Conservation (phyloP, 1,284 basidiomycete genomes). For the Boletus mariae region DNA sequence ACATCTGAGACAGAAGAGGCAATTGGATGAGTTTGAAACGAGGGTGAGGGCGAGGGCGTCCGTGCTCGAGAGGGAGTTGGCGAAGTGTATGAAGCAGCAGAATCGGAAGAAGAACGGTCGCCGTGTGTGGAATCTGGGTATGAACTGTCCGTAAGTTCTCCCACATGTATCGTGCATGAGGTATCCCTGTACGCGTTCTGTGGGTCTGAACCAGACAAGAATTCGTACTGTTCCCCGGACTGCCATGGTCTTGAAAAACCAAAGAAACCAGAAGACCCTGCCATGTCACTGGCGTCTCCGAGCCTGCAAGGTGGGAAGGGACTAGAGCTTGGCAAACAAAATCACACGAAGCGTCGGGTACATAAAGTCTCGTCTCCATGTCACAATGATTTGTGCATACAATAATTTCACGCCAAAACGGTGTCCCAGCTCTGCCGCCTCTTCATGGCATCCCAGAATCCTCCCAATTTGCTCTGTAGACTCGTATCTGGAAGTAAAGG, state of each 20-base stretch:
- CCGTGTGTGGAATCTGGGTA: slow-evolving; percentile 24
- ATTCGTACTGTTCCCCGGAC: slow-evolving; percentile 26
- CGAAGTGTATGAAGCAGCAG: slow-evolving; percentile 40
- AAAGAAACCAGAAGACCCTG: slow-evolving; percentile 8
- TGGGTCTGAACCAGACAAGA: slow-evolving; percentile 14
- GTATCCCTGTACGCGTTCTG: slow-evolving; percentile 12
- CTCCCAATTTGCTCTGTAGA: slow-evolving; percentile 46
- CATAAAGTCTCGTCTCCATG: too few species aligned
- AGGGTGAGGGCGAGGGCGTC: slow-evolving; percentile 44
- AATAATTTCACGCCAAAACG: slow-evolving; percentile 42
- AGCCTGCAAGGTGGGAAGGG: slow-evolving; percentile 10
- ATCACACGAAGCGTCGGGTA: background rate
- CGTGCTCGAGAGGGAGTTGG: slow-evolving; percentile 46
- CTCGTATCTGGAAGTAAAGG: slow-evolving; percentile 8
- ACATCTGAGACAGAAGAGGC: slow-evolving; percentile 60
- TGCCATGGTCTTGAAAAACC: slow-evolving; percentile 13
- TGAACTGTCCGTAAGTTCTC: slow-evolving; percentile 16
- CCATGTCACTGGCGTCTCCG: slow-evolving; percentile 16
- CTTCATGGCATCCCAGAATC: slow-evolving; percentile 67
- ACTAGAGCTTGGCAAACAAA: background rate
- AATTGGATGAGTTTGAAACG: slow-evolving; percentile 42
- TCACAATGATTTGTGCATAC: too few species aligned
- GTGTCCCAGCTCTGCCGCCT: slow-evolving; percentile 67
- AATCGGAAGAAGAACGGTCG: slow-evolving; percentile 35
- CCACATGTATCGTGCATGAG: slow-evolving; percentile 3